These are phyloP conservation scores for Entomortierella lignicola DNA, from an alignment of 192 early-diverging fungal genomes.

Conservation along the genomic window DNA sequence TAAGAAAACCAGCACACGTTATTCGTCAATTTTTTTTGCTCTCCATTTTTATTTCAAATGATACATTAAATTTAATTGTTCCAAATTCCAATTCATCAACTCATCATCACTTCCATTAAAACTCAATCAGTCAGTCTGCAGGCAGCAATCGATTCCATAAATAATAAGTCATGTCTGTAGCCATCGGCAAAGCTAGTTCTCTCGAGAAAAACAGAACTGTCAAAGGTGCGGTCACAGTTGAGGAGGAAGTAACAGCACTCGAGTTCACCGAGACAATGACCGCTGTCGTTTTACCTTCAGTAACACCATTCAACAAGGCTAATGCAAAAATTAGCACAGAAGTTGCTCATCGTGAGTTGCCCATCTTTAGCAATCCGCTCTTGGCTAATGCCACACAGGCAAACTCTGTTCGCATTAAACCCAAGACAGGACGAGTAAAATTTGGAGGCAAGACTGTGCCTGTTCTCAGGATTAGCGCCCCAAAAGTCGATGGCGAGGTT, in stretches of 20 bases:
- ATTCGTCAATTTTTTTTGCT: not conserved
- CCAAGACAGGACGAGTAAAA: slow-evolving; percentile 42
- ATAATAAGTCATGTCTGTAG: slow-evolving; percentile 29
- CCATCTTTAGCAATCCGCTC: slow-evolving; percentile 55
- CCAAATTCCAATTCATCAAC: not conserved
- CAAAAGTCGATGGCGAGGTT: slow-evolving; percentile 53
- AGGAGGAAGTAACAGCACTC: slow-evolving; percentile 27
- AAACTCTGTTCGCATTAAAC: slow-evolving; percentile 48
- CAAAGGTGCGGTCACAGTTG: slow-evolving; percentile 16
- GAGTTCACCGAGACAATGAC: slow-evolving; percentile 12
- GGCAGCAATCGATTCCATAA: not conserved
- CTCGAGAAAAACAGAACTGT: slow-evolving; percentile 18
- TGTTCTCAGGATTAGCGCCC: slow-evolving; percentile 50
- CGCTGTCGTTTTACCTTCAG: not conserved
- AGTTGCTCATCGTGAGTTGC: slow-evolving; percentile 26
- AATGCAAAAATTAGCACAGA: not conserved
- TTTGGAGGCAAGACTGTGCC: slow-evolving; percentile 23
- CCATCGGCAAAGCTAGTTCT: slow-evolving; percentile 12
- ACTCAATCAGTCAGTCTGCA: not conserved
- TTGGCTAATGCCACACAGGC: slow-evolving; percentile 44
- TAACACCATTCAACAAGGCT: not conserved
- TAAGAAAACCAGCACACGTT: too few species aligned
- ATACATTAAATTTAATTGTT: too few species aligned
- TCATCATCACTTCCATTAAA: not conserved
- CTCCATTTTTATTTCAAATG: slow-evolving; percentile 3